Percentiles rank a stretch among this genome's conserved stretches.
Conservation (phyloP, 768 basidiomycete species). For the Tulasnella sp. region DNA sequence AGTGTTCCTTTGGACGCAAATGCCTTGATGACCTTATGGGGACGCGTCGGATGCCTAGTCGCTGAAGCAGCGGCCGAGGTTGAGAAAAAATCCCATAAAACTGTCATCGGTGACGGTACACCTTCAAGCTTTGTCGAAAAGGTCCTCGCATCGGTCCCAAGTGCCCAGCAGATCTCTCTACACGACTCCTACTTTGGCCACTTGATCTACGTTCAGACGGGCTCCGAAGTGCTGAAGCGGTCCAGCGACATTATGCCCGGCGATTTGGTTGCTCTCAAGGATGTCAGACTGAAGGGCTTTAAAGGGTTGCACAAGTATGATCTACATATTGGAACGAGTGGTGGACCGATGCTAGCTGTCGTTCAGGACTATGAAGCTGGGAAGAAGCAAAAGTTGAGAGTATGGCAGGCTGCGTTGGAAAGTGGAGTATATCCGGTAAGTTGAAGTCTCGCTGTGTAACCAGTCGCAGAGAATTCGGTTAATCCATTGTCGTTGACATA, state of each 20-base stretch:
- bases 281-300: slow-evolving; percentile 68
- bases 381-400: slow-evolving; percentile 81
- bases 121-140: slow-evolving; percentile 66
- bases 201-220: slow-evolving; percentile 64
- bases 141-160: slow-evolving; percentile 53
- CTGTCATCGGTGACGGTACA: slow-evolving; percentile 75
- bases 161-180: slow-evolving; percentile 37
- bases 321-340: slow-evolving; percentile 42
- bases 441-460: slow-evolving; percentile 17
- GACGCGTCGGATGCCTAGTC: slow-evolving; percentile 63
- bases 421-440: slow-evolving; percentile 65
- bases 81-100: slow-evolving; percentile 65
- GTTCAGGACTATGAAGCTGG: slow-evolving; percentile 64
- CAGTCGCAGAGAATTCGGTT: too few species aligned
- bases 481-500: slow-evolving; percentile 22
- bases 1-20: slow-evolving; percentile 32
- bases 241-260: slow-evolving; percentile 78
- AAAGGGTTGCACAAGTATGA: slow-evolving; percentile 67
- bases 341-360: slow-evolving; percentile 57
- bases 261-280: slow-evolving; percentile 64
- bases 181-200: slow-evolving; percentile 45
- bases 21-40: slow-evolving; percentile 60
- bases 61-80: slow-evolving; percentile 57
- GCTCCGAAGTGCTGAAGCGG: slow-evolving; percentile 53
- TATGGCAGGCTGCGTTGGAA: slow-evolving; percentile 80